phyloP scores from a whole-genome alignment of 163 green algal genomes.

The Scenedesmus sp. region DNA sequence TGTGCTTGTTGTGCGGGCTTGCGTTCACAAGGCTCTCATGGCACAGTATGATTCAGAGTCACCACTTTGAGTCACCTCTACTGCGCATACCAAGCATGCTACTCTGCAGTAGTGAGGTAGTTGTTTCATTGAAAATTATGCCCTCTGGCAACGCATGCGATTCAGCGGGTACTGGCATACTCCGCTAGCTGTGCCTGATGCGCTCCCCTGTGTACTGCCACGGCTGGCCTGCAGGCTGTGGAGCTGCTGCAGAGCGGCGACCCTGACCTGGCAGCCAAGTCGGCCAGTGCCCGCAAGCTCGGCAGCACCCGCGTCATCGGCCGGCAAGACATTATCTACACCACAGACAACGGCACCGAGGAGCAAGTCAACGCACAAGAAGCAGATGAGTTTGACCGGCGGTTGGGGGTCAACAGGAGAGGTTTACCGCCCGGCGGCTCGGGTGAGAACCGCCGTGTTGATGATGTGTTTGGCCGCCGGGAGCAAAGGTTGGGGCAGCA shows the following conservation, averaged over 20 bases:
- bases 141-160: too few species aligned
- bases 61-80: too few species aligned
- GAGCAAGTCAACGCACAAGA: conserved; percentile 53
- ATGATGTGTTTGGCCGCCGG: conserved; percentile 53
- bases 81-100: too few species aligned
- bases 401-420: conserved; percentile 13
- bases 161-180: too few species aligned
- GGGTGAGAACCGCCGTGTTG: not conserved
- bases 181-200: too few species aligned
- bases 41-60: too few species aligned
- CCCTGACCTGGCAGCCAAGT: conserved; percentile 52
- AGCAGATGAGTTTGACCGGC: conserved; percentile 60
- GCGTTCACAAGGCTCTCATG: too few species aligned
- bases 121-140: too few species aligned
- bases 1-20: not conserved
- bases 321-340: conserved; percentile 63
- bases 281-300: conserved; percentile 55
- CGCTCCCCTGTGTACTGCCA: not conserved
- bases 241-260: conserved; percentile 36
- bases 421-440: not conserved
- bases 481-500: not conserved
- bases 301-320: conserved; percentile 49
- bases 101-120: too few species aligned
- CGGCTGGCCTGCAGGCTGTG: conserved; percentile 9
- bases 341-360: conserved; percentile 54